Evolutionary conservation across 2,329 filamentous ascomycete species (phyloP), one percentile per base, ranked within the genome.

Genomic region (Lasiodiplodia gonubiensis): DNA sequence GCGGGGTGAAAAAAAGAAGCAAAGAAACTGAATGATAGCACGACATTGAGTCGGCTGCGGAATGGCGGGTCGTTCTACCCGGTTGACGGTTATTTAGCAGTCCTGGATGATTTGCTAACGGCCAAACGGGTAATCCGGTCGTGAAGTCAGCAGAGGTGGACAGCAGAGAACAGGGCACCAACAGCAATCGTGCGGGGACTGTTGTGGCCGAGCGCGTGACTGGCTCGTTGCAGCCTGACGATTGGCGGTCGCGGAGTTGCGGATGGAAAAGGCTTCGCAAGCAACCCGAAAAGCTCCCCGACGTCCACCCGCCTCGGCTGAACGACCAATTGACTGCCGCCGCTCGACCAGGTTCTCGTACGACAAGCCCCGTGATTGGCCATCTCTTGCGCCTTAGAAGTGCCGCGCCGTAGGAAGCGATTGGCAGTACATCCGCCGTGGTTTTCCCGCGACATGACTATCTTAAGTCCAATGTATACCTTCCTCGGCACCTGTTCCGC

Each of bases 41-140:
- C 33, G 57, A 48, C 39, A 39, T 60, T 27, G 57, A 25, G 12
- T 10, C 27, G 37, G 27, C 11, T 23, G 27, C 42, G 59, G 59
- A 37, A 35, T 42, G 18, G n/a, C 42, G 59, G 59, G 42, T 23
- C 59, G 27, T 35, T 18, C 37, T 61, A 35, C 42, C 59, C 35
- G 42, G 27, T 61, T n/a, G 27, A 49, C 27, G 42, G 59, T 61
- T 61, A 60, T 48, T 60, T 42, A 30, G 57, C 57, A 48, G 57
- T 27, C 37, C 30, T 51, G 42, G 27, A 25, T 30, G 42, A n/a
- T 30, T 61, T 60, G 57, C 42, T 30, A 16, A 37, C 27, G 18
- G 59, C 42, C n/a, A 25, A 61, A 61, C 16, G 42, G 59, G 59
- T 12, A 60, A 60, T 7, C 55, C 39, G 55, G 55, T 30, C 12